Conservation (phyloP, 805 yeast species). For the Tetrapisispora arboricola region DNA sequence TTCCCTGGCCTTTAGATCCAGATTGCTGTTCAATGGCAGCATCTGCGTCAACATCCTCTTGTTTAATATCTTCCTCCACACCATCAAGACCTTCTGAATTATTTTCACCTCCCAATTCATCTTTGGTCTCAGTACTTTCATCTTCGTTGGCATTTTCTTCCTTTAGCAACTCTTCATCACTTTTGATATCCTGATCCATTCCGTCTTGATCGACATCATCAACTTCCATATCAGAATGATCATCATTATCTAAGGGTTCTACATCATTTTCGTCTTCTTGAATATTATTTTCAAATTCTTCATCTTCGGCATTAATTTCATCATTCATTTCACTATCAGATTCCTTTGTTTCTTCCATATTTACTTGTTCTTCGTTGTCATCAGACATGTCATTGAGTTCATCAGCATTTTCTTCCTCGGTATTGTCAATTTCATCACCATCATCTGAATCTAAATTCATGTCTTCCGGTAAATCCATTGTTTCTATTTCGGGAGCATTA, state of each 20-base stretch:
- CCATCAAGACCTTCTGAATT: slow-evolving; percentile 49
- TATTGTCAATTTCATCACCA: slow-evolving; percentile 27
- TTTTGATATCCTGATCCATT: slow-evolving; percentile 23
- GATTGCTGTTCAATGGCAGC: slow-evolving; percentile 50
- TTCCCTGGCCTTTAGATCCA: slow-evolving; percentile 54
- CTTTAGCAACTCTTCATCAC: slow-evolving; percentile 26
- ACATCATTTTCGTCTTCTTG: slow-evolving; percentile 28
- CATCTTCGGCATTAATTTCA: slow-evolving; percentile 36
- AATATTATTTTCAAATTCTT: slow-evolving; percentile 51
- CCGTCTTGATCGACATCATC: slow-evolving; percentile 20
- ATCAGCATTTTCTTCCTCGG: slow-evolving; percentile 49
- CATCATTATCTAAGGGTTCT: slow-evolving; percentile 19
- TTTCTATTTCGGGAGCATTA: slow-evolving; percentile 72
- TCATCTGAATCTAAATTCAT: slow-evolving; percentile 77
- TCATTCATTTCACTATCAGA: slow-evolving; percentile 64
- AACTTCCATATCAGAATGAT: slow-evolving; percentile 19
- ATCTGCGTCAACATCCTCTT: slow-evolving; percentile 43
- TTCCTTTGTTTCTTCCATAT: slow-evolving; percentile 23
- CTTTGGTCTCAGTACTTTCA: slow-evolving; percentile 24
- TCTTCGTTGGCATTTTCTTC: slow-evolving; percentile 22
- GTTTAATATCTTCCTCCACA: slow-evolving; percentile 33
- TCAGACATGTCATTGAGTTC: slow-evolving; percentile 45
- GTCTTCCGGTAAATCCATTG: slow-evolving; percentile 86
- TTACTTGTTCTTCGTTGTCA: slow-evolving; percentile 46
- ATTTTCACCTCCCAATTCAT: slow-evolving; percentile 33